Base-by-base conservation (phyloP, 176 grass and related monocot genomes). In the Phyllostachys edulis region DNA sequence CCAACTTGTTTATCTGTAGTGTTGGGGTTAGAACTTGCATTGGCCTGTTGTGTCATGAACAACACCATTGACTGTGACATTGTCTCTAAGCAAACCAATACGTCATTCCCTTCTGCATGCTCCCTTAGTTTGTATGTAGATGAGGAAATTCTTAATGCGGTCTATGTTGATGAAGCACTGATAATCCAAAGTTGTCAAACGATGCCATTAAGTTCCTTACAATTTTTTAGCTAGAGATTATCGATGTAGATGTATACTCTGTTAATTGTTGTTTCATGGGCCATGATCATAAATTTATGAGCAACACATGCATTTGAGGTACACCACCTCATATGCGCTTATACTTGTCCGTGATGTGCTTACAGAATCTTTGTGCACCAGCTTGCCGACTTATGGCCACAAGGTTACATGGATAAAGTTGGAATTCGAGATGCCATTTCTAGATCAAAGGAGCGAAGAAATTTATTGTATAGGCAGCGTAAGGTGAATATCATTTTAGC, bases 341-440 rank as follows among this genome's bases (percentile, higher is more conserved):
- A 60, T 82, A 57, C 36, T 65, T 82, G 70, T 73, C 71, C 60
- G 66, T 41, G 38, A 54, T 40, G 9, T 27, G 18, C 21, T 84
- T 41, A 14, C 60, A 69, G 37, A 82, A 27, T 76, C 12, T 76
- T 67, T 71, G 14, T 66, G 42, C 57, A 51, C 76, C 90, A 95
- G 93, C 85, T 95, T 55, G 90, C 87, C 3, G 90, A 95, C 57
- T 84, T 95, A 9, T 95, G 93, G 93, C 93, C 93, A 72, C 85
- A 83, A 83, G 93, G 93, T 66, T 88, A 84, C 77, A 95, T 95
- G 93, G 93, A 95, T 86, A 95, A 95, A 86, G 63, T 95, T 70
- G 93, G 90, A 84, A 92, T 95, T 62, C 91, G 91, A 83, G 85
- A 95, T 72, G 90, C 90, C 29, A 90, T 95, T 77, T 84, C 80